phyloP scores from a whole-genome alignment of 106 monocot genomes.

The Narthecium ossifragum region DNA sequence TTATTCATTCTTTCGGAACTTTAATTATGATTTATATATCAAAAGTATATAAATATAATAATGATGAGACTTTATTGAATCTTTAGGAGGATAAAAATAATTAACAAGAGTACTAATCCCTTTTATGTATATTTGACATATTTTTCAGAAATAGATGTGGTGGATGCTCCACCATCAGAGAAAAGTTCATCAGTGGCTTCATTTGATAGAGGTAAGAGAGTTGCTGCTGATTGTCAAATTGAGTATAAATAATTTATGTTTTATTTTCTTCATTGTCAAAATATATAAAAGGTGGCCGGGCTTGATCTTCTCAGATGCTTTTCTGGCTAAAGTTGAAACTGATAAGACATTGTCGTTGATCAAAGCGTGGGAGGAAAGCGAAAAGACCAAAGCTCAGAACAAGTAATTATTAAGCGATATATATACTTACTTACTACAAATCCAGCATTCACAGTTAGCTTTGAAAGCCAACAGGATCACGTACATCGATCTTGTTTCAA shows the following conservation, averaged over 20 bases:
- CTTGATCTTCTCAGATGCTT: slow-evolving; percentile 16
- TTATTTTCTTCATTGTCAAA: background rate
- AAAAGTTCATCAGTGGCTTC: slow-evolving; percentile 1
- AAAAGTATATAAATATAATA: too few species aligned
- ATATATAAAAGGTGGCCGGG: background rate
- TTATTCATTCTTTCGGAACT: too few species aligned
- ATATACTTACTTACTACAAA: too few species aligned
- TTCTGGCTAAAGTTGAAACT: slow-evolving; percentile 24
- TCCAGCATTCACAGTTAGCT: too few species aligned
- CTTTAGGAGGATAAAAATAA: background rate
- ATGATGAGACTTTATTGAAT: background rate
- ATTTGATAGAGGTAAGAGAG: slow-evolving; percentile 18
- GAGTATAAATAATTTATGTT: too few species aligned
- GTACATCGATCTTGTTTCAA: too few species aligned
- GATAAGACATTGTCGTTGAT: slow-evolving; percentile 41
- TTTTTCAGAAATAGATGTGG: slow-evolving; percentile 1
- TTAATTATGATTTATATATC: too few species aligned
- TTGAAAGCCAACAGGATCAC: too few species aligned
- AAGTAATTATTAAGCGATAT: slow-evolving; percentile 17
- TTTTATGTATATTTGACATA: background rate
- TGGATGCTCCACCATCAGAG: slow-evolving; percentile 13
- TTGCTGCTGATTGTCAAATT: too few species aligned
- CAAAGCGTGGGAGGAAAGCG: slow-evolving; percentile 48
- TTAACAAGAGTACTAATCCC: background rate
- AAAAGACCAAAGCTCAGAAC: slow-evolving; percentile 38